Conservation (phyloP, 1,139 yeast species). For the Yamadazyma oceani region DNA sequence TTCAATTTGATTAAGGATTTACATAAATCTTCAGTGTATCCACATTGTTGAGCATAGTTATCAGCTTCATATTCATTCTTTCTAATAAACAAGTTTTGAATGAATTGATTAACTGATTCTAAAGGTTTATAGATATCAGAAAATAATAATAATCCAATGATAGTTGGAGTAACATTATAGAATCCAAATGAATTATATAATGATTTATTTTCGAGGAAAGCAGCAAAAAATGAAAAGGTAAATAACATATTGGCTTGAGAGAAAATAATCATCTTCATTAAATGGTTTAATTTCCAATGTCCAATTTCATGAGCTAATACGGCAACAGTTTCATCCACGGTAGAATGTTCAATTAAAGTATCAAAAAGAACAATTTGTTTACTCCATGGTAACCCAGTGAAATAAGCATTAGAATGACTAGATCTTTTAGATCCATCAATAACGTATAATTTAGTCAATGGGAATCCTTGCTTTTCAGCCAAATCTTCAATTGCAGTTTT, state of each 20-base stretch:
- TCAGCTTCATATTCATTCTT: slow-evolving; percentile 93
- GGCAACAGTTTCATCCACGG: slow-evolving; percentile 82
- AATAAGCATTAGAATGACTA: slow-evolving; percentile 94
- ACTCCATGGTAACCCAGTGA: slow-evolving; percentile 94
- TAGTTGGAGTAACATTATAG: slow-evolving; percentile 57
- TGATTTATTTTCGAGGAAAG: slow-evolving; percentile 75
- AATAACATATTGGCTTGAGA: slow-evolving; percentile 64
- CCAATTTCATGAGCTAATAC: slow-evolving; percentile 97
- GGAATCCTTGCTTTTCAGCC: slow-evolving; percentile 77
- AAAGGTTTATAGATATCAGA: slow-evolving; percentile 75
- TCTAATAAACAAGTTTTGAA: slow-evolving; percentile 71
- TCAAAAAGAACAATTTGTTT: slow-evolving; percentile 93
- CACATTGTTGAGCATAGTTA: slow-evolving; percentile 72
- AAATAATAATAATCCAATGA: slow-evolving; percentile 79
- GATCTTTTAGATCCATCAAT: slow-evolving; percentile 96
- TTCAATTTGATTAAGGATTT: slow-evolving; percentile 73
- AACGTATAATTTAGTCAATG: slow-evolving; percentile 79
- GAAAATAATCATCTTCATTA: slow-evolving; percentile 65
- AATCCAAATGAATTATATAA: slow-evolving; percentile 82
- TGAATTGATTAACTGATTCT: slow-evolving; percentile 66
- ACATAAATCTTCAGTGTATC: slow-evolving; percentile 68
- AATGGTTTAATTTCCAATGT: slow-evolving; percentile 91
- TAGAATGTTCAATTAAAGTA: slow-evolving; percentile 78
- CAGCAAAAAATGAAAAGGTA: slow-evolving; percentile 71
- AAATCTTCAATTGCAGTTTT: slow-evolving; percentile 77